Percentiles rank a stretch among this genome's conserved stretches.
Conservation (phyloP, 306 rosid species). For the Carpinus fangiana region DNA sequence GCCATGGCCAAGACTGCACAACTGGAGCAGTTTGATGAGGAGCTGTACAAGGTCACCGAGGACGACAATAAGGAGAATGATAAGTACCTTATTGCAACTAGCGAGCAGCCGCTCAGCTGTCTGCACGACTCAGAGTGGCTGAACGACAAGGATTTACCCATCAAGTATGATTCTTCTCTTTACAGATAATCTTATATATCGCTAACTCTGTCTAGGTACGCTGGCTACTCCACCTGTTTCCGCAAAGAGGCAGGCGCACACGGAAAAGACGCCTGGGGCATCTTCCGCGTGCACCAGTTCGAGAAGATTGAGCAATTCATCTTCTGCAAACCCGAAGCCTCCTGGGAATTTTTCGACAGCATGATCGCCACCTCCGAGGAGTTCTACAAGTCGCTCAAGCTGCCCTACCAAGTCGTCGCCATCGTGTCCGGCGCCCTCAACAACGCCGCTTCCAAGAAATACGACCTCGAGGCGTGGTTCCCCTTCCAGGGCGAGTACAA, state of each 20-base stretch:
- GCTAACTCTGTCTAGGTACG: conserved; percentile 31
- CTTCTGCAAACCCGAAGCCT: conserved; percentile 47
- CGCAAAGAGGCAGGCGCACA: conserved; percentile 62
- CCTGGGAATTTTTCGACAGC: conserved; percentile 53
- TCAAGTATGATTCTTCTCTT: no score
- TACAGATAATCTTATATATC: not conserved
- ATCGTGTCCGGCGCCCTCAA: conserved; percentile 94
- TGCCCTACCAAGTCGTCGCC: conserved; percentile 84
- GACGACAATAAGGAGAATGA: no score
- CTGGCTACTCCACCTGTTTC: conserved; percentile 58
- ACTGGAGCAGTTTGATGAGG: no score
- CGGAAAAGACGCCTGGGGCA: conserved; percentile 54
- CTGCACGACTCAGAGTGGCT: no score
- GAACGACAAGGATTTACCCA: no score
- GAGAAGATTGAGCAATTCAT: conserved; percentile 60
- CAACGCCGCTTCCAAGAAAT: conserved; percentile 96
- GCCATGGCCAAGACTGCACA: no score
- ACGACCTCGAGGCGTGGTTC: conserved; percentile 91
- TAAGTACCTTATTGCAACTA: no score
- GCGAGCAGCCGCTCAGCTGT: no score
- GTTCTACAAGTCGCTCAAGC: conserved; percentile 66
- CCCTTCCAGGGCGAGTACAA: conserved; percentile 87
- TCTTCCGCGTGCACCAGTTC: conserved; percentile 54
- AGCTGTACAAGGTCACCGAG: no score
- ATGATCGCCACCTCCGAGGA: conserved; percentile 63